These are phyloP conservation scores for Rutstroemia sp. DNA, from an alignment of 2,329 filamentous ascomycete species.

Conservation along the genomic window DNA sequence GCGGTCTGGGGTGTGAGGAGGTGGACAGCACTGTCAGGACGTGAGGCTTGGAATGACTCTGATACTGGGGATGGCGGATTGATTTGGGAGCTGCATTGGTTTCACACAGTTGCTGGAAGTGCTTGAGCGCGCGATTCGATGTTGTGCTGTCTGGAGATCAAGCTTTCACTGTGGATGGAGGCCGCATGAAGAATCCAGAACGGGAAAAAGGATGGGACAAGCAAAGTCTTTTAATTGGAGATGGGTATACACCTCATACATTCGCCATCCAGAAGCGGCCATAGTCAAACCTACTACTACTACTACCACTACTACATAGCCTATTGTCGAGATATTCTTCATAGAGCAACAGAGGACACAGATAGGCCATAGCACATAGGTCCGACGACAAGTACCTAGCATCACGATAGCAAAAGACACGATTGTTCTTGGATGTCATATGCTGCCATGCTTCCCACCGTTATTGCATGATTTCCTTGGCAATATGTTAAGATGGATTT, in stretches of 20 bases:
- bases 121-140: neutral
- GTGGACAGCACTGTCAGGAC: neutral
- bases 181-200: slow-evolving; percentile 1
- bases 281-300: slow-evolving; percentile 29
- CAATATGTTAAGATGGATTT: slow-evolving; percentile 8
- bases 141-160: slow-evolving; percentile 1
- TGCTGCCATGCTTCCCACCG: slow-evolving; percentile 28
- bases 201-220: slow-evolving; percentile 7
- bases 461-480: slow-evolving; percentile 20
- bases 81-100: neutral
- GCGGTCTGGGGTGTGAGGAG: neutral
- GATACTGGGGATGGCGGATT: neutral
- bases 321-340: slow-evolving; percentile 62
- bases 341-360: slow-evolving; percentile 46
- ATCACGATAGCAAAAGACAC: slow-evolving; percentile 67
- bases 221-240: slow-evolving; percentile 7
- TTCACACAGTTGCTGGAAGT: neutral
- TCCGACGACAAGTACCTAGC: slow-evolving; percentile 62
- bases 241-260: slow-evolving; percentile 20
- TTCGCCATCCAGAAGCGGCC: slow-evolving; percentile 28
- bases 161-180: neutral
- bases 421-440: slow-evolving; percentile 32
- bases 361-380: slow-evolving; percentile 43
- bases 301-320: slow-evolving; percentile 40
- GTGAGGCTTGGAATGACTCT: neutral